Conservation (phyloP, 192 early-diverging fungal species). For the Entophlyctis helioformis region DNA sequence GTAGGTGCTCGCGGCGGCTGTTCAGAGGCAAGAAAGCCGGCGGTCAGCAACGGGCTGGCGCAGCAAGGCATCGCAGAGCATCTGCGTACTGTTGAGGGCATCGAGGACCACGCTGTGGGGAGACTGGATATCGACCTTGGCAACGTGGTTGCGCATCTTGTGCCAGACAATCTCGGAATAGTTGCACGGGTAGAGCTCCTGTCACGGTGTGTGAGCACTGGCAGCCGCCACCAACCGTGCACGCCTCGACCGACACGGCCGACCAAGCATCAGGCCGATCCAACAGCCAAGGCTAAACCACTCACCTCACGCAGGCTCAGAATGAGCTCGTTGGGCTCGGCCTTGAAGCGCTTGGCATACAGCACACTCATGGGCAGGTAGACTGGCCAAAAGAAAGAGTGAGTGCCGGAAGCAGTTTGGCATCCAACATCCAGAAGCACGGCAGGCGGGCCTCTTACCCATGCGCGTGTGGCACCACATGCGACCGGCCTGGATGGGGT, state of each 20-base stretch:
- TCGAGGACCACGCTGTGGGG: slow-evolving; percentile 72
- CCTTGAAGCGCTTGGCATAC: slow-evolving; percentile 56
- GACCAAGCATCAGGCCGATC: neutral
- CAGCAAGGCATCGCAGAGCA: too few species aligned
- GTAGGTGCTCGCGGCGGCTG: slow-evolving; percentile 19
- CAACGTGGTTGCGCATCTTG: slow-evolving; percentile 68
- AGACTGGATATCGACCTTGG: slow-evolving; percentile 68
- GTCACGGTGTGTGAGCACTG: neutral
- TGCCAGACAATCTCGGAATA: slow-evolving; percentile 81
- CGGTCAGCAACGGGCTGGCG: too few species aligned
- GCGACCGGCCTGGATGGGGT: slow-evolving; percentile 80
- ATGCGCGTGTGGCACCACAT: slow-evolving; percentile 92
- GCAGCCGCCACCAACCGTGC: neutral
- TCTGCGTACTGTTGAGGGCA: slow-evolving; percentile 56
- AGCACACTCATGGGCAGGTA: slow-evolving; percentile 95
- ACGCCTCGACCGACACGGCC: too few species aligned
- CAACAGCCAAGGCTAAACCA: neutral
- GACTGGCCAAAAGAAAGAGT: too few species aligned
- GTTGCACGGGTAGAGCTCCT: slow-evolving; percentile 77
- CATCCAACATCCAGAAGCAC: too few species aligned
- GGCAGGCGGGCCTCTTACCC: too few species aligned
- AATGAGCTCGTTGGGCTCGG: slow-evolving; percentile 56
- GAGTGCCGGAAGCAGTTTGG: too few species aligned
- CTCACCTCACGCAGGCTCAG: slow-evolving; percentile 52
- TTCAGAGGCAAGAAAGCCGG: slow-evolving; percentile 6